Evolutionary conservation across 2,329 filamentous ascomycete species (phyloP), one percentile per base, ranked within the genome.

Genomic region (Pseudocercospora cruenta): DNA sequence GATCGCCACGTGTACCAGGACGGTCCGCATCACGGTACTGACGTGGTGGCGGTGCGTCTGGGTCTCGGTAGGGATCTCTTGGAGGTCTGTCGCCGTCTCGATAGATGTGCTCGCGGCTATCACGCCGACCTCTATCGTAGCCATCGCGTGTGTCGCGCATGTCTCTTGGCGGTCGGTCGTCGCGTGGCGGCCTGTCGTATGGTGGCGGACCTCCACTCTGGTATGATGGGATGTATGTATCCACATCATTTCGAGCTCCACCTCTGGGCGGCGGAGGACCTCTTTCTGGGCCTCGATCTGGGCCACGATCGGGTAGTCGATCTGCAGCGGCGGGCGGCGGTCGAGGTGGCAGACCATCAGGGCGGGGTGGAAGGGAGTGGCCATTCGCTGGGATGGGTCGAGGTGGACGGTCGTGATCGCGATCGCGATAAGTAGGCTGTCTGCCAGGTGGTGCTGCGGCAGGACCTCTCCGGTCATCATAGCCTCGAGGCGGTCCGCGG

Each of bases 141-240:
- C 62, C 58, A 36, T 71, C 71, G 21, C 69, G 60, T 31, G 66
- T 60, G 16, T 69, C 68, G 6, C 69, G 58, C 3, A 67, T 57
- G 12, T 67, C 67, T 28, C 67, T 57, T 39, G 66, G 64, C 3
- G 70, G 70, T 12, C 39, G 39, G 19, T 43, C 39, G 5, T 43
- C 39, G 39, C 39, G 39, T 2, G 61, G 69, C 26, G 65, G 65
- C 16, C 65, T 63, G 7, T 70, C 71, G 36, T 69, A 64, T 28
- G 66, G 62, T 31, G 19, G 68, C 58, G 54, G 68, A 51, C 36
- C 71, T 19, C 70, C 70, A 39, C 68, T 60, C 39, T 71, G 69
- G 64, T 83, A 83, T 54, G 77, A 78, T 1, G 82, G 82, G 28
- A 83, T 81, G 68, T 83, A 83, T 0, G 78, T 81, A 66, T 84